A percentile compares a stretch with the other conserved stretches of the same genome.
Evolutionary conservation across 2,329 filamentous ascomycete species (phyloP).

Genomic region (Alternaria gansuensis): DNA sequence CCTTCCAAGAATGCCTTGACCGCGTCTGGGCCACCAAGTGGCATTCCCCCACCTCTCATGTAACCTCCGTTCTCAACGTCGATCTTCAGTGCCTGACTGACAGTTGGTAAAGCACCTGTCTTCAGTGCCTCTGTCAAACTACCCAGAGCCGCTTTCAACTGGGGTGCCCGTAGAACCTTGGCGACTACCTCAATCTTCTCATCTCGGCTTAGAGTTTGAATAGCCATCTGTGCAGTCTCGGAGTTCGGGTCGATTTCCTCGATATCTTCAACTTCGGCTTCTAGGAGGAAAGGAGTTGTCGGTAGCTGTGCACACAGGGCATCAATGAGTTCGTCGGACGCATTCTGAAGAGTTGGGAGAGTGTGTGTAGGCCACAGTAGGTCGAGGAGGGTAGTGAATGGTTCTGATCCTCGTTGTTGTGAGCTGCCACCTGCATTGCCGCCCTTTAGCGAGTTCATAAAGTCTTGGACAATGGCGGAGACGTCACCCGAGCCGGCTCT

Average conservation of each 20-base stretch:
- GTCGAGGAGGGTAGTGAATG: slow-evolving; percentile 85
- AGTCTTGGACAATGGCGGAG: slow-evolving; percentile 82
- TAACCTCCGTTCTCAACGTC: slow-evolving; percentile 86
- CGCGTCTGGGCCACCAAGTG: slow-evolving; percentile 85
- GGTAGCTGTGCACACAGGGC: slow-evolving; percentile 80
- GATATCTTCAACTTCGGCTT: slow-evolving; percentile 70
- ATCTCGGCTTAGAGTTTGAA: slow-evolving; percentile 73
- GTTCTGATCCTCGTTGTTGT: slow-evolving; percentile 58
- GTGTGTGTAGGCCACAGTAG: slow-evolving; percentile 82
- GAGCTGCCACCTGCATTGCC: slow-evolving; percentile 54
- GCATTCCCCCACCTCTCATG: slow-evolving; percentile 78
- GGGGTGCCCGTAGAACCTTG: slow-evolving; percentile 85
- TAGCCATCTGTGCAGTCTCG: slow-evolving; percentile 74
- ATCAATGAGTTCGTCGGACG: slow-evolving; percentile 72
- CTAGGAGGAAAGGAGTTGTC: slow-evolving; percentile 77
- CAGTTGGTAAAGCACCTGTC: slow-evolving; percentile 88
- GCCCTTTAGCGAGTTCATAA: slow-evolving; percentile 81
- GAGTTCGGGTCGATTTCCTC: slow-evolving; percentile 72
- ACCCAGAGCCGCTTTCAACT: slow-evolving; percentile 85
- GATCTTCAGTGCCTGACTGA: slow-evolving; percentile 85
- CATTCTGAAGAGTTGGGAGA: slow-evolving; percentile 76
- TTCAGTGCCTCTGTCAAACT: slow-evolving; percentile 87
- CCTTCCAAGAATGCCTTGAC: slow-evolving; percentile 92
- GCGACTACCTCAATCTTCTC: slow-evolving; percentile 84
- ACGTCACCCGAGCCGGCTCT: slow-evolving; percentile 70